A percentile compares a stretch with the other conserved stretches of the same genome.
Evolutionary conservation across 495 filamentous ascomycete species (phyloP).

Genomic region (Penicillium canescens): DNA sequence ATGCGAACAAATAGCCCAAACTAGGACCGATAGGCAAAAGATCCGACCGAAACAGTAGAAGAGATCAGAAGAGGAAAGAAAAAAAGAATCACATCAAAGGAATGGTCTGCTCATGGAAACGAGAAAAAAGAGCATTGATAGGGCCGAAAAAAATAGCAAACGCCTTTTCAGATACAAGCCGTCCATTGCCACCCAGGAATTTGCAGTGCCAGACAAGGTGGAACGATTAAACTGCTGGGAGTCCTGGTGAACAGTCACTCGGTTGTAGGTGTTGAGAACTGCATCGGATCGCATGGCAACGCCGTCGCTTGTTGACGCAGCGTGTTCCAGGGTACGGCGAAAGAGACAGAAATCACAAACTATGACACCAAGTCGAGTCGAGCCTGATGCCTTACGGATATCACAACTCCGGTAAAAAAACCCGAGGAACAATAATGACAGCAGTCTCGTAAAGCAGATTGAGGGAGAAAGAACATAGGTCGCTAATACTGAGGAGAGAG

Average conservation of each 20-base stretch:
- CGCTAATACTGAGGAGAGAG: constrained; percentile 9
- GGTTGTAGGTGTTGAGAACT: background rate
- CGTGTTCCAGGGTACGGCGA: background rate
- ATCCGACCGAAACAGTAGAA: constrained; percentile 1
- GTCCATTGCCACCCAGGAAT: constrained; percentile 1
- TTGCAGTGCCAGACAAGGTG: constrained; percentile 2
- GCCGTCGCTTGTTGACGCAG: background rate
- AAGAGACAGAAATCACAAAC: constrained; percentile 11
- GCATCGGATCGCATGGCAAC: background rate
- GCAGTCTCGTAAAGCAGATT: constrained; percentile 13
- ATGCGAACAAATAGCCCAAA: background rate
- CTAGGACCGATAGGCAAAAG: constrained; percentile 1
- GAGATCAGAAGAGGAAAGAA: constrained; percentile 5
- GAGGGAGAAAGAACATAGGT: background rate
- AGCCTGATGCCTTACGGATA: constrained; percentile 25
- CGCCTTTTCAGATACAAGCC: constrained; percentile 21
- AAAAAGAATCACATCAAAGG: constrained; percentile 14
- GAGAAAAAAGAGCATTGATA: constrained; percentile 9
- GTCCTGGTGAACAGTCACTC: background rate
- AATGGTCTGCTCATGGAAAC: constrained; percentile 13
- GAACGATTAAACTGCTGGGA: background rate
- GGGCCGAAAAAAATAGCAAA: constrained; percentile 19
- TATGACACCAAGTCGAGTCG: constrained; percentile 22
- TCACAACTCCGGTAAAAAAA: constrained; percentile 32
- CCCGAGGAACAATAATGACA: constrained; percentile 22